Base-by-base conservation (phyloP, 805 yeast species). In the Phaffomyces opuntiae region DNA sequence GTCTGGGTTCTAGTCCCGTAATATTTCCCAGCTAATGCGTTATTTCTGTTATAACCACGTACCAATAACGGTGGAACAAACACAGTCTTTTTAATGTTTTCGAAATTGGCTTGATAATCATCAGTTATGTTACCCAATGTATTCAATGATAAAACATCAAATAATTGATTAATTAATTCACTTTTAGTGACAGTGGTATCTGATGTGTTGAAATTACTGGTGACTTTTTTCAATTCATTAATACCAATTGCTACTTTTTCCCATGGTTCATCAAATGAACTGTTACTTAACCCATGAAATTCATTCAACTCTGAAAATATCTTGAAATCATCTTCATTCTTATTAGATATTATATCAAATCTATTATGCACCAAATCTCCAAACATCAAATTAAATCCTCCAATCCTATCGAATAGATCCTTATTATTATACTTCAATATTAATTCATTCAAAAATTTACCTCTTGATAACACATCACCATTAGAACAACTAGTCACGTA, bases 1-100 rank as follows among this genome's bases (percentile, higher is more conserved):
- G 95, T 87, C 61, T 89, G 96, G 0, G 96, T 86, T 45, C 96
- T 67, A 0, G 97, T 89, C 0, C 96, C 96, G 59, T 88, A 90
- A 55, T 70, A 80, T 21, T 68, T 62, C 0, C 88, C 87, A 14
- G 70, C 64, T n/a, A 63, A 54, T 17, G 51, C 48, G 5, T 66
- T 61, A 17, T 60, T 54, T 12, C 65, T 64, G 17, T 66, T 60
- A 38, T 62, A 54, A n/a, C 53, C 56, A 9, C 59, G 50, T 6
- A 66, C 60, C 40, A 60, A 60, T 36, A 85, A 56, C 0, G 88
- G 87, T 2, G 96, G 96, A 9, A 89, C 75, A 56, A 80, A 87
- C 6, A 89, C 78, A 4, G 86, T 76, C 29, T 74, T 65, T 38
- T 72, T 71, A 44, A 87, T 69, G 35, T 70, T 61, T 27, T 72